A percentile compares a stretch with the other conserved stretches of the same genome.
These are phyloP conservation scores for Globisporangium splendens DNA, from an alignment of 352 stramenopile genomes.

Conservation along the genomic window DNA sequence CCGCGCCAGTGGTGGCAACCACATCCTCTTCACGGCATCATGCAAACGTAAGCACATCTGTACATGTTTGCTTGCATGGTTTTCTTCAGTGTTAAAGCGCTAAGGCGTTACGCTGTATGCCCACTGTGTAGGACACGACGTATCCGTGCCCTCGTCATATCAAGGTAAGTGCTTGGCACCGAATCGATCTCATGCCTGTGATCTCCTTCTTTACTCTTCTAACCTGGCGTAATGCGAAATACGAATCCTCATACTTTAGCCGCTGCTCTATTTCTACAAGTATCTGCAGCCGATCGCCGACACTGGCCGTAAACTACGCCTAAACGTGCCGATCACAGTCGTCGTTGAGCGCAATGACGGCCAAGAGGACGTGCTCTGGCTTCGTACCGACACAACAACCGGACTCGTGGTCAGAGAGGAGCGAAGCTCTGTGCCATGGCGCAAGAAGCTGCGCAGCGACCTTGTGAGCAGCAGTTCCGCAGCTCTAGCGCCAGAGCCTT, in stretches of 20 bases:
- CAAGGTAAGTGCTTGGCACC: conserved; percentile 18
- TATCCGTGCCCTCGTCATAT: conserved; percentile 29
- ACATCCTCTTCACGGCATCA: background rate
- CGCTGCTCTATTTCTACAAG: conserved; percentile 81
- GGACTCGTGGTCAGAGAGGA: conserved; percentile 51
- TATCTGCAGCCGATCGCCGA: conserved; percentile 66
- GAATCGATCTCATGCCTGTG: no score
- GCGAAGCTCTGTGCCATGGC: conserved; percentile 37
- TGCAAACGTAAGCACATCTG: background rate
- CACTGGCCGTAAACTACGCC: conserved; percentile 24
- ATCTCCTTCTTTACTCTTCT: no score
- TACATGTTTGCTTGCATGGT: no score
- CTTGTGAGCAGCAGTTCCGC: conserved; percentile 15
- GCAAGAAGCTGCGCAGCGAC: conserved; percentile 53
- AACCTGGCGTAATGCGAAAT: no score
- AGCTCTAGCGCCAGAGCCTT: no score
- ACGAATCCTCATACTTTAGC: conserved; percentile 20
- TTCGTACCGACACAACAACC: conserved; percentile 36
- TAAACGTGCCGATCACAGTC: conserved; percentile 62
- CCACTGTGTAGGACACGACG: background rate
- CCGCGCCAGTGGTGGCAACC: background rate
- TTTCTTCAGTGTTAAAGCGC: no score
- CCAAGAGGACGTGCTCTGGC: conserved; percentile 54
- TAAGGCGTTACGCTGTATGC: background rate
- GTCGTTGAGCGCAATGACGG: conserved; percentile 52